phyloP scores from a whole-genome alignment of 768 basidiomycete genomes.

The Mycena sanguinolenta region DNA sequence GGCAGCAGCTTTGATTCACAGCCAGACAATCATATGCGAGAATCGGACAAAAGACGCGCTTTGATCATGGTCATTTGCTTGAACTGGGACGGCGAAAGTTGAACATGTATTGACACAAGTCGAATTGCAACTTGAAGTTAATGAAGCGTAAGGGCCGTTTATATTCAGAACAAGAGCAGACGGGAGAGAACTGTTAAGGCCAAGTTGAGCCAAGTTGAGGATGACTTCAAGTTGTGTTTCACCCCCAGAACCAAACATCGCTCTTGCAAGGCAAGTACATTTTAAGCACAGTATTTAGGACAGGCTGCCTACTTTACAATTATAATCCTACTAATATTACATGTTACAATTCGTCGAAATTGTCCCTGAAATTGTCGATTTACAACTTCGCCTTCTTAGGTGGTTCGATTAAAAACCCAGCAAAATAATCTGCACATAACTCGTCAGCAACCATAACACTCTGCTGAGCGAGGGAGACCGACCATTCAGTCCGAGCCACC shows the following conservation, averaged over 20 bases:
- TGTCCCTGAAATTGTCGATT: background rate
- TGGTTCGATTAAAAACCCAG: slow-evolving; percentile 30
- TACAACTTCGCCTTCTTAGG: slow-evolving; percentile 14
- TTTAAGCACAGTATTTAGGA: background rate
- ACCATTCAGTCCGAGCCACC: slow-evolving; percentile 36
- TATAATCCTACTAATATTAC: background rate
- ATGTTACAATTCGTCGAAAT: slow-evolving; percentile 6
- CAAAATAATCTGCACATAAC: slow-evolving; percentile 31
- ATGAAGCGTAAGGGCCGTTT: too few relatives aligned
- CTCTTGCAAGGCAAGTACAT: background rate
- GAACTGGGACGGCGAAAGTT: too few relatives aligned
- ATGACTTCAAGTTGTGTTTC: background rate
- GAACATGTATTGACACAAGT: too few relatives aligned
- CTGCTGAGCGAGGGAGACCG: background rate
- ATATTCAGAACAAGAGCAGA: too few relatives aligned
- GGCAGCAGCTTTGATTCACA: slow-evolving; percentile 6
- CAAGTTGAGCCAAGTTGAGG: too few relatives aligned
- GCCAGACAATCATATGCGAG: background rate
- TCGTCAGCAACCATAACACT: background rate
- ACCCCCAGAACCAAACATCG: slow-evolving; percentile 1
- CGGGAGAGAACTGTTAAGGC: too few relatives aligned
- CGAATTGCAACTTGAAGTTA: too few relatives aligned
- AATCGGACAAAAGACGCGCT: slow-evolving; percentile 15
- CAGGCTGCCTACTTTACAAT: background rate
- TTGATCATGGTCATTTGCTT: slow-evolving; percentile 3